These are phyloP conservation scores for Lactifluus subvellereus DNA, from an alignment of 768 basidiomycete species.

Conservation along the genomic window DNA sequence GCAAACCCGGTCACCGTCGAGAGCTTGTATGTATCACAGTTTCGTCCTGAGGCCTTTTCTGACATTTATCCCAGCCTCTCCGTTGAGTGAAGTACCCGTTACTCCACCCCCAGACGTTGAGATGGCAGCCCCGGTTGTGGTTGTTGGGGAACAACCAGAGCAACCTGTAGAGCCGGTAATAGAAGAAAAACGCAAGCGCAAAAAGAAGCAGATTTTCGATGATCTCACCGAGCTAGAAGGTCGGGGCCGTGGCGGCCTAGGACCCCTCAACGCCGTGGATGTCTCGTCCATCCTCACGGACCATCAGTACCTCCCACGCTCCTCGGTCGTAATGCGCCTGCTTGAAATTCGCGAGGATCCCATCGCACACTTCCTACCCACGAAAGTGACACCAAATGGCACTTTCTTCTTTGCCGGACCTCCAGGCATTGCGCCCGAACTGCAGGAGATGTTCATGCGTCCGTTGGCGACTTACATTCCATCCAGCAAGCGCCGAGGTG, in stretches of 20 bases:
- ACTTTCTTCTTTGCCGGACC: constrained; percentile 81
- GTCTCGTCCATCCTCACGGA: constrained; percentile 70
- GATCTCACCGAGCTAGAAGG: constrained; percentile 78
- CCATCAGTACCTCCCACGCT: constrained; percentile 82
- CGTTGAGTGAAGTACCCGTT: constrained; percentile 63
- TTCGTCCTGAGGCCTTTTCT: constrained; percentile 9
- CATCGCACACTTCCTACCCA: constrained; percentile 78
- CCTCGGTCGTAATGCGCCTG: constrained; percentile 78
- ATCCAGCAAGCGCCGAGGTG: constrained; percentile 54
- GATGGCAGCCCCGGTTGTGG: constrained; percentile 45
- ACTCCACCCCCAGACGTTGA: constrained; percentile 68
- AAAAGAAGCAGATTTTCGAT: constrained; percentile 87
- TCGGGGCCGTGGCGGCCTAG: constrained; percentile 47
- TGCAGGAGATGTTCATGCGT: constrained; percentile 79
- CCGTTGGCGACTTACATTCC: constrained; percentile 45
- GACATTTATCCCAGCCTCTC: constrained; percentile 50
- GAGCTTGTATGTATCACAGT: constrained; percentile 53
- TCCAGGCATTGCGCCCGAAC: constrained; percentile 74
- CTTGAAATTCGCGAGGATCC: constrained; percentile 84
- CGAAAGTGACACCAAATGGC: constrained; percentile 62
- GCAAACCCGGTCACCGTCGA: constrained; percentile 48
- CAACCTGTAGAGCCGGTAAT: constrained; percentile 30
- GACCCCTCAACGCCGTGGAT: constrained; percentile 47
- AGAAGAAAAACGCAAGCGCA: constrained; percentile 44
- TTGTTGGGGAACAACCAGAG: constrained; percentile 38